Base-by-base conservation (phyloP, 2,329 filamentous ascomycete genomes). In the Rasamsonia emersonii region DNA sequence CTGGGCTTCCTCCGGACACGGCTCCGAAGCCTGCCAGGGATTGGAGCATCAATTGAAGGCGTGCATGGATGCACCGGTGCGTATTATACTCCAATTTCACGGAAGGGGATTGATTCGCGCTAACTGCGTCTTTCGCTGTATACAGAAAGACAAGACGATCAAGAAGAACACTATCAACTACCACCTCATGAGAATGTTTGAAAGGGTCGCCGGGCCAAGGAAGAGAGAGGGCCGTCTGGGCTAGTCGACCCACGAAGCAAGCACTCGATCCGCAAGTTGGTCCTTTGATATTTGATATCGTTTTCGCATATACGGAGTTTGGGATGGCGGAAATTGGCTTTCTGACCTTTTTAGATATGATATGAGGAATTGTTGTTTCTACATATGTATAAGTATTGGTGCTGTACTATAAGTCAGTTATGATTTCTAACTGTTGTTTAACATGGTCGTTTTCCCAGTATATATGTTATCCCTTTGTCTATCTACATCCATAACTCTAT, bases 91-190 rank as follows among this genome's bases (percentile, higher is more conserved):
- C 48, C 30, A 14, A 7, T n/a, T 30, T 10, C 10, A 9, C 8
- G 3, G 25, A n/a, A n/a, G n/a, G n/a, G n/a, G n/a, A n/a, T n/a
- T n/a, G n/a, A n/a, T n/a, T n/a, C 14, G 20, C 33, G n/a, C 30
- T 36, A 21, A 39, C 9, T 13, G 19, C 5, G 14, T 24, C 10
- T 4, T 21, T 18, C 13, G 20, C 16, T 33, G 14, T 24, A 35
- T 37, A 40, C 53, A 79, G 76, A 75, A 68, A 69, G 59, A 70
- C 28, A 59, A 59, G 42, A 59, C 63, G 34, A 57, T 62, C 43
- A 74, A 75, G 55, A 85, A 79, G 66, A 89, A 78, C 58, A 77
- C 74, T 43, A 86, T 96, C 74, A 96, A 96, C 65, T 88, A 88
- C 69, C 88, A 95, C 58, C 68, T 96, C 25, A 73, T 75, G 44